Evolutionary conservation across 495 filamentous ascomycete genomes (phyloP), one percentile per base, ranked within the genome.

Genomic region (Neurospora sp.): DNA sequence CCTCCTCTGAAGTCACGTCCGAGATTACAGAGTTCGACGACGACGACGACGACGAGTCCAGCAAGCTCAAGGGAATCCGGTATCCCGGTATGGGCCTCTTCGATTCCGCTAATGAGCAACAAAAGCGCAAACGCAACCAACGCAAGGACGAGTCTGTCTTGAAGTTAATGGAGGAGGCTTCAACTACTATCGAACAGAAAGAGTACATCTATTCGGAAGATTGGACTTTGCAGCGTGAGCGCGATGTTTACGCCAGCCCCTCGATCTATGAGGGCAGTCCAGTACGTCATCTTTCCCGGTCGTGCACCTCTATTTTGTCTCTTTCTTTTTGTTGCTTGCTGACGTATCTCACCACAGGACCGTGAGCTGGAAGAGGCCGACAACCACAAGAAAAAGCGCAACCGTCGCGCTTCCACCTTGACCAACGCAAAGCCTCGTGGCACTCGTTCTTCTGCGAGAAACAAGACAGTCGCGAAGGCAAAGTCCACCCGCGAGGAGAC

Each of bases 31-130:
- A 83, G 36, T 73, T 74, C 1, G 59, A 66, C 5, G 81, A 82
- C 21, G 78, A 78, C 17, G 83, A 81, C 17, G 83, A 81, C 71
- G 81, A 78, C 42, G 82, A 84, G 36, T 70, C 75, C 71, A 81
- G 80, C 70, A 85, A 84, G 77, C 83, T 97, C 73, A 97, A 97
- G 80, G 94, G 94, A 0, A 81, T 92, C 9, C 79, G 88, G 69
- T 96, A 89, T 86, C 92, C 92, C 5, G 94, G 94, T 10, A 97
- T 97, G 94, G 89, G 90, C 71, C 82, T 95, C 24, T 97, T 96
- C 77, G 94, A 97, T 78, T 91, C 93, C 13, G 94, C 94, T 9
- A 93, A 89, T 1, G 85, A 89, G 71, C 88, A 91, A 69, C 91
- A 92, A 85, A 90, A 90, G 77, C 89, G 92, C 43, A 92, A 88